A percentile compares a stretch with the other conserved stretches of the same genome.
Evolutionary conservation across 2,329 filamentous ascomycete genomes (phyloP).

Genomic region (Cladosporium oxysporum): DNA sequence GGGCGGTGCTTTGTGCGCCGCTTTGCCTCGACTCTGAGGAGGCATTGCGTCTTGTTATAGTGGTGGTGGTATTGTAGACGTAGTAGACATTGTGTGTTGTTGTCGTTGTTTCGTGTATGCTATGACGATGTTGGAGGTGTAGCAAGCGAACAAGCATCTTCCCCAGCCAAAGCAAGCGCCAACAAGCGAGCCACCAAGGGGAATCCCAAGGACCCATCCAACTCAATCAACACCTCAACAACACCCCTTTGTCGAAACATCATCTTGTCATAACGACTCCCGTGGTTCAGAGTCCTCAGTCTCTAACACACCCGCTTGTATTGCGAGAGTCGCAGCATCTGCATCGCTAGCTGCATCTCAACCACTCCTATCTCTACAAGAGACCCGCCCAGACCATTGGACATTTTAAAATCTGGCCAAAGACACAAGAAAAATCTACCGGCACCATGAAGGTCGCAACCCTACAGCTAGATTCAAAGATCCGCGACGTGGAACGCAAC

Average conservation of each 20-base stretch:
- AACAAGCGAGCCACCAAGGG: background rate
- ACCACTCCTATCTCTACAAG: background rate
- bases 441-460: constrained; percentile 65
- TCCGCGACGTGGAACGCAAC: constrained; percentile 71
- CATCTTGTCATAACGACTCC: background rate
- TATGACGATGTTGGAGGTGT: background rate
- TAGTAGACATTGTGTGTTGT: background rate
- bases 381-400: background rate
- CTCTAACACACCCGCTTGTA: background rate
- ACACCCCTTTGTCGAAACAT: background rate
- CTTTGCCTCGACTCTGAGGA: constrained; percentile 45
- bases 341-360: background rate
- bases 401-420: background rate
- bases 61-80: background rate
- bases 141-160: background rate
- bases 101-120: background rate
- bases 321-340: background rate
- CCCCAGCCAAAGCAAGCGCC: constrained; percentile 1
- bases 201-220: background rate
- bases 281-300: background rate
- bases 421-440: background rate
- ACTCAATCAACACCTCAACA: background rate
- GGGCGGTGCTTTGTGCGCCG: constrained; percentile 26
- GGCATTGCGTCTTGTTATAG: constrained; percentile 36
- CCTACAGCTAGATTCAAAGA: constrained; percentile 70